Percentiles rank a stretch among this genome's conserved stretches.
These are phyloP conservation scores for Stephania cephalantha DNA, from an alignment of 164 flowering plant genomes.

Conservation along the genomic window DNA sequence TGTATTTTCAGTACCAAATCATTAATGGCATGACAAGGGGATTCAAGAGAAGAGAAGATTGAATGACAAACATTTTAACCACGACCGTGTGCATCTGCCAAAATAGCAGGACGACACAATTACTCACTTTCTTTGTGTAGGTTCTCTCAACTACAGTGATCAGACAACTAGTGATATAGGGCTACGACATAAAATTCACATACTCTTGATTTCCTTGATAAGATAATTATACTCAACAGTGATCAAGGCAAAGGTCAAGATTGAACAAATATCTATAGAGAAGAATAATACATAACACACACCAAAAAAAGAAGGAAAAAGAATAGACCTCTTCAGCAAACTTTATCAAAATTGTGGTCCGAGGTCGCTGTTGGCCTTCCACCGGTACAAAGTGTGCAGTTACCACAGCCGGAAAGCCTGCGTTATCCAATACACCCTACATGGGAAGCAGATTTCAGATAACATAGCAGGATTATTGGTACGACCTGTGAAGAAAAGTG, in stretches of 20 bases:
- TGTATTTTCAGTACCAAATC: neutral
- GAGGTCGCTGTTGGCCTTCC: constrained; percentile 93
- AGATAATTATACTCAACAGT: neutral
- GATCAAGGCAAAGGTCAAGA: neutral
- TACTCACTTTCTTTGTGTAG: neutral
- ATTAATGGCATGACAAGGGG: neutral
- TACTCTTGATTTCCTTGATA: neutral
- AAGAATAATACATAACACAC: neutral
- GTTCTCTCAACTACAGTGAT: neutral
- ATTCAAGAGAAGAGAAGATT: neutral
- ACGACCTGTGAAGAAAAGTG: constrained; percentile 9
- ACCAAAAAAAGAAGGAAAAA: too few species aligned
- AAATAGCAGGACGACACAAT: neutral
- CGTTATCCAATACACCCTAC: constrained; percentile 90
- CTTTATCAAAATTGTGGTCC: constrained; percentile 95
- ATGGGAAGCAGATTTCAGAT: constrained; percentile 5
- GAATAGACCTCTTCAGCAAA: constrained; percentile 89
- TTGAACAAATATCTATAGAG: neutral
- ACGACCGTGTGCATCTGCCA: neutral
- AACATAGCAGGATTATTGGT: neutral
- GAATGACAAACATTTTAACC: neutral
- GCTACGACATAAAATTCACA: neutral
- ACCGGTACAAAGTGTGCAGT: constrained; percentile 99
- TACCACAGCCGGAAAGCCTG: constrained; percentile 97
- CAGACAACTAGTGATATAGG: too few species aligned